Evolutionary conservation across 805 yeast genomes (phyloP).

Genomic region (Sugiyamaella chiloensis): DNA sequence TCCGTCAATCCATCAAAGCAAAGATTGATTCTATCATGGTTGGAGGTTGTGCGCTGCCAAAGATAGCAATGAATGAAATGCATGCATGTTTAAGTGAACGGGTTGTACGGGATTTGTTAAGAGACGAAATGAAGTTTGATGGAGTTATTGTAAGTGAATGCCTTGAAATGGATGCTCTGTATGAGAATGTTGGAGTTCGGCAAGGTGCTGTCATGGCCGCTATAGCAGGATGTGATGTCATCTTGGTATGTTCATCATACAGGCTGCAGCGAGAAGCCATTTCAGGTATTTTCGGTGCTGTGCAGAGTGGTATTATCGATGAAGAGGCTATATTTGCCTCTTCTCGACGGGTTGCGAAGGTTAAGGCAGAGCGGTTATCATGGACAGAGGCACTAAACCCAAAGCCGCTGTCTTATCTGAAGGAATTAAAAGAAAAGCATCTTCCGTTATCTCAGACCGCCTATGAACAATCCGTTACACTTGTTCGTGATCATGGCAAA

Average conservation of each 20-base stretch:
- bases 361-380: conserved; percentile 41
- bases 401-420: conserved; percentile 30
- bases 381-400: conserved; percentile 45
- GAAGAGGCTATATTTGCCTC: conserved; percentile 40
- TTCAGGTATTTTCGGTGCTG: conserved; percentile 39
- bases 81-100: conserved; percentile 61
- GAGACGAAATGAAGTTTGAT: conserved; percentile 50
- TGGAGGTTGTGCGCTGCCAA: conserved; percentile 65
- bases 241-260: conserved; percentile 57
- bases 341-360: conserved; percentile 41
- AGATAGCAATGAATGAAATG: conserved; percentile 55
- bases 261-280: conserved; percentile 56
- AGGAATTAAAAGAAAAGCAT: conserved; percentile 41
- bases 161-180: conserved; percentile 59
- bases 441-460: conserved; percentile 43
- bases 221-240: conserved; percentile 63
- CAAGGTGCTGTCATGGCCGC: conserved; percentile 62
- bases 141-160: conserved; percentile 62
- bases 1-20: conserved; percentile 44
- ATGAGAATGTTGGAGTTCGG: conserved; percentile 62
- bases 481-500: conserved; percentile 50
- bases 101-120: conserved; percentile 47
- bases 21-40: conserved; percentile 54
- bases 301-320: conserved; percentile 35
- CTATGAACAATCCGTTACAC: conserved; percentile 50